These are phyloP conservation scores for Trypanosoma scelopori DNA, from an alignment of 208 protist species.

Conservation along the genomic window DNA sequence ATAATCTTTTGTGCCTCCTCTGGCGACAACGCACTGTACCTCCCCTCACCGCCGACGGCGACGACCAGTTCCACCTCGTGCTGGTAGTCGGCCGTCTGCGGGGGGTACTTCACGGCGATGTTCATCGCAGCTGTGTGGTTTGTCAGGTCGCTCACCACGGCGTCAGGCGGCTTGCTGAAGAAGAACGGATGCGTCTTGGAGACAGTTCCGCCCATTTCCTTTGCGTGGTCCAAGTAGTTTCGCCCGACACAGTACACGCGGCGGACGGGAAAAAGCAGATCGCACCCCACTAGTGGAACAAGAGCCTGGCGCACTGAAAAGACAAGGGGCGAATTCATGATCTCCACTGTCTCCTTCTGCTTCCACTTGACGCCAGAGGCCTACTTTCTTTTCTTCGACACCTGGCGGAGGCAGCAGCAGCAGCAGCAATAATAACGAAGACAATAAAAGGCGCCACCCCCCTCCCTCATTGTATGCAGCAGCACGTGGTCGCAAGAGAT, in stretches of 20 bases:
- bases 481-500: no score
- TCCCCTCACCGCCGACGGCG: constrained; percentile 45
- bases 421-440: no score
- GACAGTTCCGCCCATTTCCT: constrained; percentile 61
- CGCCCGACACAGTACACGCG: constrained; percentile 76
- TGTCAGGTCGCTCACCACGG: constrained; percentile 35
- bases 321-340: constrained; percentile 18
- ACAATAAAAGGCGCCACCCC: no score
- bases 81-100: constrained; percentile 71
- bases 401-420: no score
- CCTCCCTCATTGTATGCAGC: no score
- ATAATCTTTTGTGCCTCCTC: constrained; percentile 58
- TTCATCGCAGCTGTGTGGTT: constrained; percentile 11
- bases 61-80: constrained; percentile 87
- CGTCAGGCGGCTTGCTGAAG: constrained; percentile 78
- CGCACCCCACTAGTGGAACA: constrained; percentile 48
- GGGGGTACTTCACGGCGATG: constrained; percentile 48
- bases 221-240: constrained; percentile 77
- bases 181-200: constrained; percentile 67
- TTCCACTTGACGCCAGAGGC: neutral
- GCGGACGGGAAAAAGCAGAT: constrained; percentile 58
- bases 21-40: constrained; percentile 37
- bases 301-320: constrained; percentile 30
- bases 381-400: no score
- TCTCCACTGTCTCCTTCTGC: neutral